Percentiles rank a stretch among this genome's conserved stretches.
Evolutionary conservation across 179 eudicot species (phyloP).

Genomic region (Beta macrorhiza): DNA sequence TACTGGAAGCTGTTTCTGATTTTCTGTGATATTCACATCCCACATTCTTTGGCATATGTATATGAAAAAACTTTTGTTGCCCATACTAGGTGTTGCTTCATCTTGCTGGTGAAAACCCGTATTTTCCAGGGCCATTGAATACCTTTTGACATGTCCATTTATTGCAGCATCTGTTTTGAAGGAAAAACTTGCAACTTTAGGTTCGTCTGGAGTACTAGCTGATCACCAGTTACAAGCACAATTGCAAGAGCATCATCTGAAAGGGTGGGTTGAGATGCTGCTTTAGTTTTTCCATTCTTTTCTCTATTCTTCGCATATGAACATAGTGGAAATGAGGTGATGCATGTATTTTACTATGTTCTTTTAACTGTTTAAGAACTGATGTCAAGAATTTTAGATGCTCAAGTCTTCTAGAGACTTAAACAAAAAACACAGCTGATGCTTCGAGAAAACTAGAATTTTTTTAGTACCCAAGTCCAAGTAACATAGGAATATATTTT

Average conservation of each 20-base stretch:
- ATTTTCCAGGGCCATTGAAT: neutral
- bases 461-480: neutral
- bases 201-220: conserved; percentile 94
- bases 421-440: neutral
- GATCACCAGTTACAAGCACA: conserved; percentile 97
- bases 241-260: conserved; percentile 87
- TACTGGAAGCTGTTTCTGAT: neutral
- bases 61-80: neutral
- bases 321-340: neutral
- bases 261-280: conserved; percentile 62
- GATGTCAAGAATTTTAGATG: neutral
- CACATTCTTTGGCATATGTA: conserved; percentile 1
- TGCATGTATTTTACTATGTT: neutral
- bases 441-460: neutral
- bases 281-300: neutral
- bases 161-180: conserved; percentile 90
- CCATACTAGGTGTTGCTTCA: conserved; percentile 7
- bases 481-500: too few relatives aligned
- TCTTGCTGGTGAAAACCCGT: conserved; percentile 1
- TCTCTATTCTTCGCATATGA: neutral
- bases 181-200: conserved; percentile 94
- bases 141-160: conserved; percentile 10
- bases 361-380: neutral
- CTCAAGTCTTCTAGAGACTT: neutral
- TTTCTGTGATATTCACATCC: neutral